These are phyloP conservation scores for Asterionellopsis glacialis DNA, from an alignment of 108 stramenopile species.

Conservation along the genomic window DNA sequence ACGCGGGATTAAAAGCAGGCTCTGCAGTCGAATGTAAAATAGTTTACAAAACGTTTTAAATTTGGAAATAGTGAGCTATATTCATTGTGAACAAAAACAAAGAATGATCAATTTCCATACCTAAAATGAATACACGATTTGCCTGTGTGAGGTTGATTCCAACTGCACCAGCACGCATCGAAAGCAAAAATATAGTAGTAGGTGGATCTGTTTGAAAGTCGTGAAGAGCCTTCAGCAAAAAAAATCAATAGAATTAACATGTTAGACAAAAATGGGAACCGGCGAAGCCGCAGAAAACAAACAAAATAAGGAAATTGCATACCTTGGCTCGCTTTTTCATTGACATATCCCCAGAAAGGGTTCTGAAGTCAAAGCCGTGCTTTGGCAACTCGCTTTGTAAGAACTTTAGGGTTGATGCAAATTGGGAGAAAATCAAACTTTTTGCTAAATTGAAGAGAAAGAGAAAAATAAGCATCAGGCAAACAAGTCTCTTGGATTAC, in stretches of 20 bases:
- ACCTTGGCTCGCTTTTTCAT: constrained; percentile 29
- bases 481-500: neutral
- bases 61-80: no score
- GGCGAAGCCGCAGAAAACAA: no score
- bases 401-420: constrained; percentile 22
- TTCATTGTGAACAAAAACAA: no score
- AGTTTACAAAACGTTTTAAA: no score
- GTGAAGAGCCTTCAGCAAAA: constrained; percentile 15
- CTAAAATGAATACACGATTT: constrained; percentile 49
- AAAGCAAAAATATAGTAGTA: constrained; percentile 48
- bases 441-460: constrained; percentile 14
- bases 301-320: constrained; percentile 5
- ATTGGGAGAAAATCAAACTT: constrained; percentile 49
- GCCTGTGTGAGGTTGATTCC: constrained; percentile 64
- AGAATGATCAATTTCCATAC: no score
- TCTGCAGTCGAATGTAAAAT: constrained; percentile 15
- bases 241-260: neutral
- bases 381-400: constrained; percentile 37
- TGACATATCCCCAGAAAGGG: constrained; percentile 36
- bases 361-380: constrained; percentile 38
- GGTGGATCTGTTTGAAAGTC: constrained; percentile 47
- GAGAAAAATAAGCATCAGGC: neutral
- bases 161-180: constrained; percentile 41
- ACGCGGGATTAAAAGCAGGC: constrained; percentile 45
- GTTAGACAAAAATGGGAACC: neutral